A percentile compares a stretch with the other conserved stretches of the same genome.
These are phyloP conservation scores for Delphinella strobiligena DNA, from an alignment of 2,329 filamentous ascomycete genomes.

Conservation along the genomic window DNA sequence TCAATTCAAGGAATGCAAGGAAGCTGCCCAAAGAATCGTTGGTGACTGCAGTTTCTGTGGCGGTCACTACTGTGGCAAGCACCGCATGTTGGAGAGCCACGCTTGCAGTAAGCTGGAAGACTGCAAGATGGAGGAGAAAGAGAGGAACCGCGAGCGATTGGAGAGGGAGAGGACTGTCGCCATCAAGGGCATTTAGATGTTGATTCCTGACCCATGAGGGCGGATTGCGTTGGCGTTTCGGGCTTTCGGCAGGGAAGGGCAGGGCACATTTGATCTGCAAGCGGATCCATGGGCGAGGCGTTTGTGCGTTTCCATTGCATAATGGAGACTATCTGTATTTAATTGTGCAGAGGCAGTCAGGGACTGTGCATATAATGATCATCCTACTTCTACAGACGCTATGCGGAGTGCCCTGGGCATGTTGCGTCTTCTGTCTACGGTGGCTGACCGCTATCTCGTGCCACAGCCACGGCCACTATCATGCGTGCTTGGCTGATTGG, in stretches of 20 bases:
- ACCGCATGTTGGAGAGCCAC: conserved; percentile 87
- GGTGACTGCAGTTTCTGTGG: conserved; percentile 94
- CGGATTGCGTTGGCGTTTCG: not conserved
- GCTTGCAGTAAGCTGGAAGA: conserved; percentile 87
- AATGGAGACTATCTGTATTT: too few relatives aligned
- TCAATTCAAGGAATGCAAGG: conserved; percentile 79
- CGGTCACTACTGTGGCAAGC: conserved; percentile 89
- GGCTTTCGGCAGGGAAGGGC: not conserved
- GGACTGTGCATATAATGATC: too few relatives aligned
- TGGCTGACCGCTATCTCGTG: too few relatives aligned
- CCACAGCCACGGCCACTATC: too few relatives aligned
- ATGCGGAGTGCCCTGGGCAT: too few relatives aligned
- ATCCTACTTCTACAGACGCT: too few relatives aligned
- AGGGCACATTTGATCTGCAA: not conserved
- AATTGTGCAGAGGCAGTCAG: too few relatives aligned
- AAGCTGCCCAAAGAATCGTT: conserved; percentile 80
- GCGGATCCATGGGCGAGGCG: not conserved
- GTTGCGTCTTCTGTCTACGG: too few relatives aligned
- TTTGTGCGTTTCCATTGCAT: too few relatives aligned
- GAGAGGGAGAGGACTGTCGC: conserved; percentile 87
- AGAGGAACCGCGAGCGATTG: conserved; percentile 84
- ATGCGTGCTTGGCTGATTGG: too few relatives aligned
- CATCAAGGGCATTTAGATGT: conserved; percentile 66
- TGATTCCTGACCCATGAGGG: not conserved
- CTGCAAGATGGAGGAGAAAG: conserved; percentile 95